Percentiles rank a stretch among this genome's conserved stretches.
Conservation (phyloP, 2,329 filamentous ascomycete genomes). For the Pseudonectria buxi region DNA sequence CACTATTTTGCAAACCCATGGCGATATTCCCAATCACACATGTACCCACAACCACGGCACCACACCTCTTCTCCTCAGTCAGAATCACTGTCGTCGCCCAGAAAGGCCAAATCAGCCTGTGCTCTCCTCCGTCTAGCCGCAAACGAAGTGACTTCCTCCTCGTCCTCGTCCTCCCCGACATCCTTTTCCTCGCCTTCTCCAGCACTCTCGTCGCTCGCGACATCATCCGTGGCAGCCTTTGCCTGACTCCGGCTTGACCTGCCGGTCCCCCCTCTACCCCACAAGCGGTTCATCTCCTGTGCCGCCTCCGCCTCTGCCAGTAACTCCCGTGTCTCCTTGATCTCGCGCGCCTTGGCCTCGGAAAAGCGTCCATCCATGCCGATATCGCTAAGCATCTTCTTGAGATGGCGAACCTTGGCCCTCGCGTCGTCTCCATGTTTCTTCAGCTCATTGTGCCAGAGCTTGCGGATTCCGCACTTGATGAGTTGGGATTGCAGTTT, state of each 20-base stretch:
- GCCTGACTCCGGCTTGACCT: conserved; percentile 35
- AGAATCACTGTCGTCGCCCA: conserved; percentile 63
- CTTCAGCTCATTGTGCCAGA: conserved; percentile 83
- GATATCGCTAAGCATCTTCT: conserved; percentile 66
- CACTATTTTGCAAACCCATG: too few relatives aligned
- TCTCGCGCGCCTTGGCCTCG: conserved; percentile 73
- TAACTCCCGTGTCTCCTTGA: conserved; percentile 82
- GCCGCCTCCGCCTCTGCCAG: conserved; percentile 78
- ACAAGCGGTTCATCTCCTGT: conserved; percentile 70
- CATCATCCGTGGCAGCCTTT: conserved; percentile 20
- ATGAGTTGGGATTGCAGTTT: conserved; percentile 76
- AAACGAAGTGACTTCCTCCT: conserved; percentile 27
- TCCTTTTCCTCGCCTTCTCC: conserved; percentile 17
- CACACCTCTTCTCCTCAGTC: conserved; percentile 32
- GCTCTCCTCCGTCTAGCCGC: conserved; percentile 42
- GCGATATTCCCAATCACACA: too few relatives aligned
- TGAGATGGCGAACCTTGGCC: conserved; percentile 78
- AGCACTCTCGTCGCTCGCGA: conserved; percentile 26
- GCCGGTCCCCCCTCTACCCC: conserved; percentile 52
- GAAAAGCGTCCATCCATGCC: conserved; percentile 91
- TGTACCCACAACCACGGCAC: conserved; percentile 1
- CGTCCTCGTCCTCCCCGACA: conserved; percentile 22
- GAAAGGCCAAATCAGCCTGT: conserved; percentile 54
- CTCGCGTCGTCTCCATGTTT: conserved; percentile 61
- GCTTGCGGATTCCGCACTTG: conserved; percentile 87